Conservation (phyloP, 176 grass and related monocot genomes). For the Chrysopogon serrulatus region DNA sequence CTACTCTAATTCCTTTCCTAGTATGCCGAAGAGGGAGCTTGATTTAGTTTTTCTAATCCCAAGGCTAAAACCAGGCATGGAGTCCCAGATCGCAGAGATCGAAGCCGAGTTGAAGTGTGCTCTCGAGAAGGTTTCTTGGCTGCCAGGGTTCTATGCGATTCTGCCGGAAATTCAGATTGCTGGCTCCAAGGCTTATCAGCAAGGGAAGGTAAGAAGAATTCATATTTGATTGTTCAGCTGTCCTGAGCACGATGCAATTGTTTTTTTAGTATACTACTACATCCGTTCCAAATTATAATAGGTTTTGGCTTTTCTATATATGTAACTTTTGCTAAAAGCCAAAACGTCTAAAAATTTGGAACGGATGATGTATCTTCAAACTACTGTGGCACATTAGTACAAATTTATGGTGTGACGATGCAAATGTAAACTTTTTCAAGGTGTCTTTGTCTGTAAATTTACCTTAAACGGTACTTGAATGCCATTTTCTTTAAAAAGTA, state of each 20-base stretch:
- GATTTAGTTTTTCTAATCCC: constrained; percentile 5
- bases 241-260: neutral
- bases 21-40: neutral
- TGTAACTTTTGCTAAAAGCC: too few relatives aligned
- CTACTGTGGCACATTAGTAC: neutral
- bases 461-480: neutral
- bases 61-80: constrained; percentile 85
- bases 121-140: constrained; percentile 64
- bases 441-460: neutral
- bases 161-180: constrained; percentile 75
- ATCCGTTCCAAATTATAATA: too few relatives aligned
- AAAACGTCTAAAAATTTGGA: too few relatives aligned
- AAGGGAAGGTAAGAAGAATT: constrained; percentile 60
- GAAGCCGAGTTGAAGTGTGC: constrained; percentile 74
- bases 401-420: neutral
- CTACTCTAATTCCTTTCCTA: neutral
- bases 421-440: neutral
- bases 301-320: too few relatives aligned
- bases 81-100: constrained; percentile 40
- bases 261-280: neutral
- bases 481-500: neutral
- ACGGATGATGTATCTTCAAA: too few relatives aligned
- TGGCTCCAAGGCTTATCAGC: constrained; percentile 67
- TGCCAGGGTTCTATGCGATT: constrained; percentile 84
- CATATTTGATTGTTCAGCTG: neutral